Evolutionary conservation across 768 basidiomycete genomes (phyloP).

Genomic region (Boletus tylopilopsis): DNA sequence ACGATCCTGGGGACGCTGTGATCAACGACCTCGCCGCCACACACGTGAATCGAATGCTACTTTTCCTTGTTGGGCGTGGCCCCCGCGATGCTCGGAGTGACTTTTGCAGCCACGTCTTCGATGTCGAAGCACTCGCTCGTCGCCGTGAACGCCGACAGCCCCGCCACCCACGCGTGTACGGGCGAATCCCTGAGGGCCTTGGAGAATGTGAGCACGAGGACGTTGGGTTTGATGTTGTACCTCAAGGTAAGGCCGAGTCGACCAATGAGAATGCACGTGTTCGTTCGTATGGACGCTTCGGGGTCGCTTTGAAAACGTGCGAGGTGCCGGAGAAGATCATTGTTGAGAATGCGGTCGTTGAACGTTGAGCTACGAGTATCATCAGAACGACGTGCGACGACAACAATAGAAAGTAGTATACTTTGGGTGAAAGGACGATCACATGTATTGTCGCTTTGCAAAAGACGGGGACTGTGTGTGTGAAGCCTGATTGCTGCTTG

Average conservation of each 20-base stretch:
- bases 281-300: constrained; percentile 94
- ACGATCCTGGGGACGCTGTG: constrained; percentile 65
- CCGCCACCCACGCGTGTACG: constrained; percentile 90
- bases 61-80: constrained; percentile 90
- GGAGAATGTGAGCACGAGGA: constrained; percentile 94
- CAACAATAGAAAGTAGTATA: constrained; percentile 27
- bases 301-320: constrained; percentile 91
- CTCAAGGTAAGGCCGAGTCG: constrained; percentile 83
- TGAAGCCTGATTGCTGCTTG: constrained; percentile 87
- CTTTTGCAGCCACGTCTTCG: constrained; percentile 86
- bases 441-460: constrained; percentile 93
- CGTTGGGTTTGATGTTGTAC: constrained; percentile 88
- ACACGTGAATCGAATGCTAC: constrained; percentile 42
- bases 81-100: constrained; percentile 80
- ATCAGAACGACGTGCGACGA: not conserved
- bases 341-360: constrained; percentile 93
- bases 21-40: too few relatives aligned
- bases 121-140: constrained; percentile 85
- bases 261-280: constrained; percentile 94
- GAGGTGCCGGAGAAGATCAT: constrained; percentile 88
- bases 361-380: constrained; percentile 60
- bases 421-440: constrained; percentile 82
- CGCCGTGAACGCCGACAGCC: constrained; percentile 94
- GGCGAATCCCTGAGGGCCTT: constrained; percentile 88
- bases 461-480: constrained; percentile 90